phyloP scores from a whole-genome alignment of 768 basidiomycete species.

The Tricholoma matsutake region DNA sequence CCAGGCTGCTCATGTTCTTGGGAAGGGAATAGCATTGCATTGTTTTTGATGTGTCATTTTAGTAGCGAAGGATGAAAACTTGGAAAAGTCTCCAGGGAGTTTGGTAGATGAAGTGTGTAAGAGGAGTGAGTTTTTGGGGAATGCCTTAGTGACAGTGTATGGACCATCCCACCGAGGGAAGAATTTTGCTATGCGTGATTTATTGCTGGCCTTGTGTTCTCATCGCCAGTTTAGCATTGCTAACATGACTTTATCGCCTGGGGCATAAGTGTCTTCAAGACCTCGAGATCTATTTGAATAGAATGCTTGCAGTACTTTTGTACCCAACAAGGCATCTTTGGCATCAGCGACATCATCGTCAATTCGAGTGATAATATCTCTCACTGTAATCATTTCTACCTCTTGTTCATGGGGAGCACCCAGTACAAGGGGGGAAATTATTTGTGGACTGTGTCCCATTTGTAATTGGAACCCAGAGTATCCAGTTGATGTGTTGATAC shows the following conservation, averaged over 20 bases:
- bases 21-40: too few species aligned
- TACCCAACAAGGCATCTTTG: constrained; percentile 14
- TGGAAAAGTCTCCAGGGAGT: constrained; percentile 17
- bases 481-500: too few species aligned
- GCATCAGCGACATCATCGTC: constrained; percentile 3
- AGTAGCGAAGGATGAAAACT: constrained; percentile 26
- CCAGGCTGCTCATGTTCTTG: too few species aligned
- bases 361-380: constrained; percentile 6
- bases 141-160: constrained; percentile 16
- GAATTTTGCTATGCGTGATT: constrained; percentile 19
- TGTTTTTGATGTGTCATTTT: too few species aligned
- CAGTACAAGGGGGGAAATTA: too few species aligned
- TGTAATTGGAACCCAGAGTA: too few species aligned
- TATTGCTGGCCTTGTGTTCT: constrained; percentile 19
- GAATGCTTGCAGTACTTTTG: background rate
- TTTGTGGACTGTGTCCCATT: too few species aligned
- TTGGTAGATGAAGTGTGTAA: constrained; percentile 17
- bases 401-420: too few species aligned
- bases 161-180: constrained; percentile 24
- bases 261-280: too few species aligned
- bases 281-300: background rate
- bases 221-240: constrained; percentile 20
- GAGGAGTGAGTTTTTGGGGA: constrained; percentile 17
- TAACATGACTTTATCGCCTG: constrained; percentile 28
- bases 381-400: too few species aligned